Evolutionary conservation across 306 rosid genomes (phyloP).

Genomic region (Canavalia gladiata): DNA sequence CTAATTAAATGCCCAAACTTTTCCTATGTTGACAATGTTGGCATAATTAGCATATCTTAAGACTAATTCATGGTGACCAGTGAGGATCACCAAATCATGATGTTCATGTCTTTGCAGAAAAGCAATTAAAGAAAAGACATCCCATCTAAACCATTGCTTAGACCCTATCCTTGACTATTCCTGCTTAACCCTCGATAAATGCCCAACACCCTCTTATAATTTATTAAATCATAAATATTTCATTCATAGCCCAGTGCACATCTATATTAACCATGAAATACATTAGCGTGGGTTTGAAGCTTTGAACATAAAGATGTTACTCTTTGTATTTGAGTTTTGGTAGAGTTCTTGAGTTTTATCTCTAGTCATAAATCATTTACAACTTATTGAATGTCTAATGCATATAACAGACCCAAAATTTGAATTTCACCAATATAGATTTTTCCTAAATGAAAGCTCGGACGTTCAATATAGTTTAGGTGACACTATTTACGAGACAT

Average conservation of each 20-base stretch:
- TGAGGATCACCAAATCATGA: conserved; percentile 40
- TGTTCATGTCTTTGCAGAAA: conserved; percentile 61
- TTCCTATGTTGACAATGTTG: neutral
- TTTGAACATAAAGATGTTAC: conserved; percentile 18
- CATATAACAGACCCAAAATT: neutral
- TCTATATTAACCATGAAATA: conserved; percentile 29
- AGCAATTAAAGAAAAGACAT: conserved; percentile 72
- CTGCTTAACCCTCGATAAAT: conserved; percentile 73
- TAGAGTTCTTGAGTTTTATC: conserved; percentile 16
- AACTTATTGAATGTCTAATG: conserved; percentile 1
- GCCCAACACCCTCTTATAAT: conserved; percentile 70
- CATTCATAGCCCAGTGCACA: neutral
- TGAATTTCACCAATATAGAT: conserved; percentile 1
- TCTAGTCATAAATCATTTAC: neutral
- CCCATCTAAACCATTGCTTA: conserved; percentile 68
- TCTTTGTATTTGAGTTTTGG: neutral
- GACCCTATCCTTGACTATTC: conserved; percentile 70
- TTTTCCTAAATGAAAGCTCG: conserved; percentile 5
- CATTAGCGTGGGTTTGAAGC: neutral
- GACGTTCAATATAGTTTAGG: neutral
- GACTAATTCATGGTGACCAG: conserved; percentile 36
- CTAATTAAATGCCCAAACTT: conserved; percentile 35
- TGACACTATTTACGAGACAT: no score
- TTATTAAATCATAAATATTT: conserved; percentile 16
- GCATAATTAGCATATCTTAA: conserved; percentile 25